Percentiles rank a stretch among this genome's conserved stretches.
Evolutionary conservation across 73 alveolate species (phyloP).

Genomic region (Tetrahymena thermophila): DNA sequence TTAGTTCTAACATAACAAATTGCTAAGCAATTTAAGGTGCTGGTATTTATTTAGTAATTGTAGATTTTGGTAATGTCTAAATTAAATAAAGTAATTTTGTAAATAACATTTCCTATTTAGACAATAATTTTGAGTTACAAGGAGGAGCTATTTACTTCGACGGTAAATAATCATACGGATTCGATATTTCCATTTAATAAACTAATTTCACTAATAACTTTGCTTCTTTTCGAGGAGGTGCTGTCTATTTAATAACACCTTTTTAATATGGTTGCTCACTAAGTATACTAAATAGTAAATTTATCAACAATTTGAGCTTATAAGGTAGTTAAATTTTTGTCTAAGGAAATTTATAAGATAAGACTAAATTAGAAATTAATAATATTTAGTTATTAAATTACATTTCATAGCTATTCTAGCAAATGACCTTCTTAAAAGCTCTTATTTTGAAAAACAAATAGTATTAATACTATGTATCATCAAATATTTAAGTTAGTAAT

Average conservation of each 20-base stretch:
- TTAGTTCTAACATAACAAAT: neutral
- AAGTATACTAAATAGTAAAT: neutral
- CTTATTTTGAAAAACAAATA: neutral
- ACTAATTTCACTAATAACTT: neutral
- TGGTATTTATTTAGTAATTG: neutral
- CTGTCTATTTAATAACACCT: neutral
- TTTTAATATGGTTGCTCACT: neutral
- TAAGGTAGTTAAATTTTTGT: neutral
- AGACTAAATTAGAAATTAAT: neutral
- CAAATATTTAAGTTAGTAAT: neutral
- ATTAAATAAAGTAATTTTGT: neutral
- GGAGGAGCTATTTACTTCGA: neutral
- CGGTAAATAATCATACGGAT: neutral
- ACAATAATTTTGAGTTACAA: neutral
- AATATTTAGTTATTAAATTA: neutral
- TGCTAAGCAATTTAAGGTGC: neutral
- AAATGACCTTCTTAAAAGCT: neutral
- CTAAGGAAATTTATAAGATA: neutral
- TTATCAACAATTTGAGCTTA: neutral
- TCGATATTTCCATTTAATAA: neutral
- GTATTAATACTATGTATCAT: neutral
- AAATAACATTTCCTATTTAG: neutral
- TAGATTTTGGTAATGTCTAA: neutral
- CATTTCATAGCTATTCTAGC: neutral
- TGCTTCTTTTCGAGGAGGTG: neutral